Evolutionary conservation across 352 stramenopile genomes (phyloP).

Genomic region (Globisporangium carolinianum): DNA sequence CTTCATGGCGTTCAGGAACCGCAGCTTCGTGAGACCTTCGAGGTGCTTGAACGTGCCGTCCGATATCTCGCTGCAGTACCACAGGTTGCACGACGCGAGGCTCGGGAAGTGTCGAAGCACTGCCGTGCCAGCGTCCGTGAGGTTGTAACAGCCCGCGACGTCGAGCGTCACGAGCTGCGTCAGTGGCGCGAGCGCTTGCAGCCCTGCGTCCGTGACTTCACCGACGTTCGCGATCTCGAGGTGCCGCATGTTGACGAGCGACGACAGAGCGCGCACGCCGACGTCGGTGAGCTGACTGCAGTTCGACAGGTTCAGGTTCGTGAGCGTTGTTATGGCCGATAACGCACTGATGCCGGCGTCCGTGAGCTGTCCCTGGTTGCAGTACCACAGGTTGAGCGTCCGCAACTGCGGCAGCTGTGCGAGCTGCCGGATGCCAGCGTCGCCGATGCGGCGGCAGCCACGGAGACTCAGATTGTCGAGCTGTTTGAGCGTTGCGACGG

Average conservation of each 20-base stretch:
- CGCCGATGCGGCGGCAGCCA: conserved; percentile 50
- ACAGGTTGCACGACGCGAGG: conserved; percentile 68
- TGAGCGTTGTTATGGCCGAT: conserved; percentile 40
- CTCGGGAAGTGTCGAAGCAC: conserved; percentile 47
- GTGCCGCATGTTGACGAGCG: conserved; percentile 54
- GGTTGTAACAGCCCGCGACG: conserved; percentile 73
- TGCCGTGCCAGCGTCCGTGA: conserved; percentile 58
- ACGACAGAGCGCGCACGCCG: conserved; percentile 37
- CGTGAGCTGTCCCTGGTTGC: conserved; percentile 67
- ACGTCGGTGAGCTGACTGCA: conserved; percentile 69
- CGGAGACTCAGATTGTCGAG: conserved; percentile 56
- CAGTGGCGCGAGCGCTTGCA: conserved; percentile 43
- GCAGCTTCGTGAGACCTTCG: conserved; percentile 40
- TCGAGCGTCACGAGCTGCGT: conserved; percentile 56
- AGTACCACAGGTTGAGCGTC: conserved; percentile 78
- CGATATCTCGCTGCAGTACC: conserved; percentile 79
- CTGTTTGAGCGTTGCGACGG: conserved; percentile 30
- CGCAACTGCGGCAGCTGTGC: conserved; percentile 27
- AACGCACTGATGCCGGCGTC: conserved; percentile 51
- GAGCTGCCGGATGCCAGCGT: conserved; percentile 42
- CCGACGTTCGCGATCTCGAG: conserved; percentile 75
- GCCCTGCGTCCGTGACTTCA: conserved; percentile 56
- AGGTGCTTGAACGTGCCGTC: conserved; percentile 57
- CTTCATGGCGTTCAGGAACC: conserved; percentile 80
- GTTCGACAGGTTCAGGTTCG: conserved; percentile 69